Evolutionary conservation across 768 basidiomycete genomes (phyloP).

Genomic region (Crepidotus variabilis): DNA sequence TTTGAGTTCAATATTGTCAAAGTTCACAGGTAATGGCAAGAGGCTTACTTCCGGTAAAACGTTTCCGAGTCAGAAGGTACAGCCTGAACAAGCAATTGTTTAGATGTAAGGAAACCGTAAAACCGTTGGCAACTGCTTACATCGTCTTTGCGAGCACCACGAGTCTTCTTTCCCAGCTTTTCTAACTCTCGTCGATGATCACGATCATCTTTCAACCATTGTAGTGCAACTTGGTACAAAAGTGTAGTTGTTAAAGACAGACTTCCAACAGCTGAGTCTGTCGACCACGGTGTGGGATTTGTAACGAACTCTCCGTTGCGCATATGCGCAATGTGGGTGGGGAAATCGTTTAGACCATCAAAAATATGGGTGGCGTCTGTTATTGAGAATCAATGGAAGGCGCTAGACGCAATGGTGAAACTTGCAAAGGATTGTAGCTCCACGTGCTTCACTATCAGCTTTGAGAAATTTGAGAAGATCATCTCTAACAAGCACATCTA

Average conservation of each 20-base stretch:
- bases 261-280: slow-evolving; percentile 12
- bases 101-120: slow-evolving; percentile 5
- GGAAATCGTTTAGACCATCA: slow-evolving; percentile 87
- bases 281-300: slow-evolving; percentile 70
- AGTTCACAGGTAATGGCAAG: not conserved
- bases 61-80: slow-evolving; percentile 75
- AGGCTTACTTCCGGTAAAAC: slow-evolving; percentile 78
- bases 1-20: not conserved
- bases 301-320: slow-evolving; percentile 73
- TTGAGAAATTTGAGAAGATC: slow-evolving; percentile 88
- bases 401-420: slow-evolving; percentile 11
- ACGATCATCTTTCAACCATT: slow-evolving; percentile 87
- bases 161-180: slow-evolving; percentile 48
- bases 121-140: slow-evolving; percentile 29
- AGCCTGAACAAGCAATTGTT: slow-evolving; percentile 29
- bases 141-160: slow-evolving; percentile 57
- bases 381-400: slow-evolving; percentile 2
- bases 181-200: slow-evolving; percentile 59
- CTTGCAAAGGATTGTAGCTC: slow-evolving; percentile 86
- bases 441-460: slow-evolving; percentile 71
- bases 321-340: slow-evolving; percentile 92
- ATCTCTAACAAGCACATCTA: slow-evolving; percentile 92
- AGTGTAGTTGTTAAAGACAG: slow-evolving; percentile 20
- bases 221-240: slow-evolving; percentile 72
- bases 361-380: slow-evolving; percentile 96